Percentiles rank a stretch among this genome's conserved stretches.
These are phyloP conservation scores for Beta corolliflora DNA, from an alignment of 179 eudicot species.

Conservation along the genomic window DNA sequence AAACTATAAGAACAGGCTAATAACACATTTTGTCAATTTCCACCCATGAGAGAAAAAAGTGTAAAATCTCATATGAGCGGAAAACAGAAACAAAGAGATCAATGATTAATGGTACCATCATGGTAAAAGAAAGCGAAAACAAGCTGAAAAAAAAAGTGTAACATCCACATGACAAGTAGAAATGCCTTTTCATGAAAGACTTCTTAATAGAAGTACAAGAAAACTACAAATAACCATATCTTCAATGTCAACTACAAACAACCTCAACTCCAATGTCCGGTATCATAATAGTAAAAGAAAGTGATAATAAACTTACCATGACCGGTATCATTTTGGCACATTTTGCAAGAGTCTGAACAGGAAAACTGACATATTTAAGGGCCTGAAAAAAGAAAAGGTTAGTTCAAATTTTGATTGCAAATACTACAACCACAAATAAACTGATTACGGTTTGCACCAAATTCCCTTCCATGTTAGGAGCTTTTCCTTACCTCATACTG, in stretches of 20 bases:
- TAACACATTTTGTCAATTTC: not conserved
- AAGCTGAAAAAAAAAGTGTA: no score
- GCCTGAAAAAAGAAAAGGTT: constrained; percentile 53
- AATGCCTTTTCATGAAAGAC: not conserved
- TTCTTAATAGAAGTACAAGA: not conserved
- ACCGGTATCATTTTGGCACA: constrained; percentile 99
- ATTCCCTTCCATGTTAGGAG: not conserved
- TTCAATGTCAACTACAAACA: not conserved
- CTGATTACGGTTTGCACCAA: not conserved
- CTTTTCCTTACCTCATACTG: constrained; percentile 78
- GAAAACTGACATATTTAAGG: constrained; percentile 95
- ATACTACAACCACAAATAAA: not conserved
- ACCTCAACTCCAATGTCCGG: not conserved
- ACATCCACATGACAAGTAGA: not conserved
- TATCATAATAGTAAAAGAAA: not conserved
- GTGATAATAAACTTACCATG: constrained; percentile 58
- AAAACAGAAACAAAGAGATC: not conserved
- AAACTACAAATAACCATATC: not conserved
- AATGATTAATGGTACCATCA: no score
- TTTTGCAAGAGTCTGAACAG: constrained; percentile 94
- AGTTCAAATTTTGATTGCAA: not conserved
- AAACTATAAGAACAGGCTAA: not conserved
- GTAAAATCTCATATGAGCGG: not conserved
- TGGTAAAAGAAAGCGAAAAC: no score
- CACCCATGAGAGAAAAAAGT: not conserved